Conservation (phyloP, 768 basidiomycete species). For the Cytidiella melzeri region DNA sequence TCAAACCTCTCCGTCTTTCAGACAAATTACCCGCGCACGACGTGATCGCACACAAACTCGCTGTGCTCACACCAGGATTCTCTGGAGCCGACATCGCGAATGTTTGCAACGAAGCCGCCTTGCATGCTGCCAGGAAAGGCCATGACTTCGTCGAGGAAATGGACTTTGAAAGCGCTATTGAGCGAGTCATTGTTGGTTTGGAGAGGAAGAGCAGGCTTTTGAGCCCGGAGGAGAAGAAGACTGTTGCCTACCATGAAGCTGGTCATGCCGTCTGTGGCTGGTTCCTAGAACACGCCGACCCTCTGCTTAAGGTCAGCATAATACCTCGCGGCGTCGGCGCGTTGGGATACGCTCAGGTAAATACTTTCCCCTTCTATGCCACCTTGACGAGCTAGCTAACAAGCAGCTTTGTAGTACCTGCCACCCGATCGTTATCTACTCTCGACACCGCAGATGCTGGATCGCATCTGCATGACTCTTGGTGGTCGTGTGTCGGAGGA, state of each 20-base stretch:
- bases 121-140: slow-evolving; percentile 85
- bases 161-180: slow-evolving; percentile 97
- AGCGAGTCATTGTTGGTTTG: slow-evolving; percentile 94
- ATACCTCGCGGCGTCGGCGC: slow-evolving; percentile 96
- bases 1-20: slow-evolving; percentile 72
- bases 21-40: slow-evolving; percentile 43
- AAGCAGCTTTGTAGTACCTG: slow-evolving; percentile 55
- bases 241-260: slow-evolving; percentile 98
- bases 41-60: slow-evolving; percentile 83
- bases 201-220: slow-evolving; percentile 94
- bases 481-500: slow-evolving; percentile 98
- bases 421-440: slow-evolving; percentile 95
- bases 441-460: slow-evolving; percentile 85
- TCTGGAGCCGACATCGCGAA: slow-evolving; percentile 99
- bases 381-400: slow-evolving; percentile 2
- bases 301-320: slow-evolving; percentile 95
- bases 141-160: slow-evolving; percentile 72
- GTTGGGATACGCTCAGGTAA: slow-evolving; percentile 91
- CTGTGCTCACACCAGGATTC: slow-evolving; percentile 95
- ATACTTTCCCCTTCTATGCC: slow-evolving; percentile 2
- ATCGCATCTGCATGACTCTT: slow-evolving; percentile 97
- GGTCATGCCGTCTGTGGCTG: slow-evolving; percentile 98
- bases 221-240: slow-evolving; percentile 95
- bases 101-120: slow-evolving; percentile 95
- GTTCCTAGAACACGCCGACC: slow-evolving; percentile 97